Evolutionary conservation across 192 early-diverging fungal genomes (phyloP).

Genomic region (Entomortierella beljakovae): DNA sequence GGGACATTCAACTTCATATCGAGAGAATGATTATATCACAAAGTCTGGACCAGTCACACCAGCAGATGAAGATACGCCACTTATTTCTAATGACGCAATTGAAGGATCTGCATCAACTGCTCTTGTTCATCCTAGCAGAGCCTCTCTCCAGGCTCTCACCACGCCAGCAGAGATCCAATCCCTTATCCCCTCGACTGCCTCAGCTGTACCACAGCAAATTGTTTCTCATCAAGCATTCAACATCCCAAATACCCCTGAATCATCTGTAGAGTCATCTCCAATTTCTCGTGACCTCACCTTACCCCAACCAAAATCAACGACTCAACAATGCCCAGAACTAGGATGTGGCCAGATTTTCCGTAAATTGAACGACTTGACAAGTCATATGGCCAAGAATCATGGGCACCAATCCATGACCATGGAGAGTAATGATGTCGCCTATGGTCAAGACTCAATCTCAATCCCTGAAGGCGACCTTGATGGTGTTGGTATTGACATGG

Average conservation of each 20-base stretch:
- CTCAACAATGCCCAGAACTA: slow-evolving; percentile 37
- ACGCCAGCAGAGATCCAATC: slow-evolving; percentile 29
- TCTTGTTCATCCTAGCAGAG: not conserved
- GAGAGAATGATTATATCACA: not conserved
- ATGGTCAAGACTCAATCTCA: slow-evolving; percentile 20
- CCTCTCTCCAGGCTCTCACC: slow-evolving; percentile 7
- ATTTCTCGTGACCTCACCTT: slow-evolving; percentile 9
- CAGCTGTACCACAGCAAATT: not conserved
- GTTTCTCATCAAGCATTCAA: slow-evolving; percentile 39
- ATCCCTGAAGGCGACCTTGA: slow-evolving; percentile 37
- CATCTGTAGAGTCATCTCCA: slow-evolving; percentile 18
- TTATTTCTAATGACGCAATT: not conserved
- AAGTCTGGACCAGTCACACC: not conserved
- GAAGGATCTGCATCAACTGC: not conserved
- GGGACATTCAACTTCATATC: slow-evolving; percentile 22
- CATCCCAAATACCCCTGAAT: slow-evolving; percentile 45
- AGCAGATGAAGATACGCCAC: not conserved
- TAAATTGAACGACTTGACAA: slow-evolving; percentile 11
- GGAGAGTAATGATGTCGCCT: slow-evolving; percentile 12
- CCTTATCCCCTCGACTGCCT: not conserved
- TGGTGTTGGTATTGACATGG: slow-evolving; percentile 28
- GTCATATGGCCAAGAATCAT: slow-evolving; percentile 51
- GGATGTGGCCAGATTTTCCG: slow-evolving; percentile 46
- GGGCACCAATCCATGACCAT: slow-evolving; percentile 44
- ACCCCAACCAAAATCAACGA: slow-evolving; percentile 17